These are phyloP conservation scores for Phytopythium sindhum DNA, from an alignment of 352 stramenopile species.

Conservation along the genomic window DNA sequence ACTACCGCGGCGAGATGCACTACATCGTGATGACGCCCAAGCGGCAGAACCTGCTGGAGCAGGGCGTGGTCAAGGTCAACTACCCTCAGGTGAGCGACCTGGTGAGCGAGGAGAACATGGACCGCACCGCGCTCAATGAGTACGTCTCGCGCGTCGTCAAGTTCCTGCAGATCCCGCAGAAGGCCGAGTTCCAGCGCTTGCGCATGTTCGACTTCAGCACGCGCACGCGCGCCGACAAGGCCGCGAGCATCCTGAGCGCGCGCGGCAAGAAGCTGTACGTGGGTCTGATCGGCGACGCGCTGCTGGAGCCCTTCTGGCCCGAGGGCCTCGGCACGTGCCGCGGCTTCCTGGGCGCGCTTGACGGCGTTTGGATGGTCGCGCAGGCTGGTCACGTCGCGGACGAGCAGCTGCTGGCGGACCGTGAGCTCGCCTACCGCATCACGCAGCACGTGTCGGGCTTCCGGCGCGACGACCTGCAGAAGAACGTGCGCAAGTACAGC, in stretches of 20 bases:
- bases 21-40: slow-evolving; percentile 86
- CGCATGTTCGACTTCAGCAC: slow-evolving; percentile 85
- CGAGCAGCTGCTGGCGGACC: slow-evolving; percentile 68
- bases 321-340: slow-evolving; percentile 80
- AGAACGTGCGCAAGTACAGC: slow-evolving; percentile 82
- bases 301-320: slow-evolving; percentile 87
- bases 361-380: slow-evolving; percentile 74
- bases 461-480: slow-evolving; percentile 69
- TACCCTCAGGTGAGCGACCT: slow-evolving; percentile 59
- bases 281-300: slow-evolving; percentile 68
- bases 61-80: slow-evolving; percentile 69
- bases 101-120: slow-evolving; percentile 66
- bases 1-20: slow-evolving; percentile 84
- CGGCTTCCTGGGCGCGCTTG: slow-evolving; percentile 75
- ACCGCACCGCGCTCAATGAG: slow-evolving; percentile 46
- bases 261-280: slow-evolving; percentile 78
- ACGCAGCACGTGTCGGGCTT: slow-evolving; percentile 75
- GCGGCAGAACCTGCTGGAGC: slow-evolving; percentile 68
- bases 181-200: slow-evolving; percentile 60
- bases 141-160: slow-evolving; percentile 68
- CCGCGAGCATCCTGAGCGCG: slow-evolving; percentile 58
- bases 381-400: slow-evolving; percentile 70
- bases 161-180: slow-evolving; percentile 72
- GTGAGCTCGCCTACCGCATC: slow-evolving; percentile 73
- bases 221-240: slow-evolving; percentile 70